Evolutionary conservation across 108 stramenopile genomes (phyloP).

Genomic region (Halocafeteria seosinensis): DNA sequence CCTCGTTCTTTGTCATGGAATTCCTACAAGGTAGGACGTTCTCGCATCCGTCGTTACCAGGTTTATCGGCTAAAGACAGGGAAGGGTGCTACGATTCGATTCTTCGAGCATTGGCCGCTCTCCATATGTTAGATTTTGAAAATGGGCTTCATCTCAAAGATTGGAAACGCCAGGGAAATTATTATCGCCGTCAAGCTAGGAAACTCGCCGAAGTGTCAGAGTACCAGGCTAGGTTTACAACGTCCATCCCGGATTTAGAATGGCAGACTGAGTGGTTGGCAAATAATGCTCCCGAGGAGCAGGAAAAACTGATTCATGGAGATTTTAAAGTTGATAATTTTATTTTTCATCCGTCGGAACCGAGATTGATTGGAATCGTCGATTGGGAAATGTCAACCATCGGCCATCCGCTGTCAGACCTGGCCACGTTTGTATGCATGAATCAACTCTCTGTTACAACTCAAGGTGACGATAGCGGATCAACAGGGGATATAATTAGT

Average conservation of each 20-base stretch:
- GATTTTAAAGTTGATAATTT: slow-evolving; percentile 92
- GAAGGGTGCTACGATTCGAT: slow-evolving; percentile 46
- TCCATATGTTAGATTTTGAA: slow-evolving; percentile 24
- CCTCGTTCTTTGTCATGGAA: slow-evolving; percentile 87
- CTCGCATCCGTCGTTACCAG: slow-evolving; percentile 62
- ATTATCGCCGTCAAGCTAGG: slow-evolving; percentile 19
- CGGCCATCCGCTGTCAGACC: slow-evolving; percentile 69
- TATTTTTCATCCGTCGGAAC: slow-evolving; percentile 65
- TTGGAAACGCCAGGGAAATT: slow-evolving; percentile 48
- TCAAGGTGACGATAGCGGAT: too few relatives aligned
- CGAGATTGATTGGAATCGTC: slow-evolving; percentile 64
- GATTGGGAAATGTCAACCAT: slow-evolving; percentile 90
- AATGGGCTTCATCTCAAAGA: slow-evolving; percentile 45
- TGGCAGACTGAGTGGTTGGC: background rate
- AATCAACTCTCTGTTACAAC: slow-evolving; percentile 42
- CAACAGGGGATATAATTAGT: slow-evolving; percentile 38
- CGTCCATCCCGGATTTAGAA: background rate
- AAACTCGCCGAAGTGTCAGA: background rate
- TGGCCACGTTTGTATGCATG: slow-evolving; percentile 75
- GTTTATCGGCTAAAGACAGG: slow-evolving; percentile 33
- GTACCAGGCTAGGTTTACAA: too few relatives aligned
- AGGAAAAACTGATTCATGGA: slow-evolving; percentile 74
- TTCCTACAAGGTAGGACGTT: slow-evolving; percentile 71
- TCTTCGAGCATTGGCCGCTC: slow-evolving; percentile 44
- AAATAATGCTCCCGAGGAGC: background rate